These are phyloP conservation scores for Leptomonas seymouri DNA, from an alignment of 208 protist genomes.

Conservation along the genomic window DNA sequence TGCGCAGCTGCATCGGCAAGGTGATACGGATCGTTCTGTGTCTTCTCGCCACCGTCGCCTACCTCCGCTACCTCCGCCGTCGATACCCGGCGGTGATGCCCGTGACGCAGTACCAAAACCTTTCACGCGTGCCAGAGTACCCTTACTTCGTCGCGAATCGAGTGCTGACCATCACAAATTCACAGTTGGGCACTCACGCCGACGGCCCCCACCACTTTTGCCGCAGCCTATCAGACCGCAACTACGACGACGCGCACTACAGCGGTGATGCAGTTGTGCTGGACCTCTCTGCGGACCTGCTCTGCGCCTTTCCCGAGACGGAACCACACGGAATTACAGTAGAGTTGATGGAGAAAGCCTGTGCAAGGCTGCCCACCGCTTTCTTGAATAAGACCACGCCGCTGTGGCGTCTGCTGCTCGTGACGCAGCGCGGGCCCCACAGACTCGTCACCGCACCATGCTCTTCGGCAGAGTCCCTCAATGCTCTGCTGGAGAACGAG, in stretches of 20 bases:
- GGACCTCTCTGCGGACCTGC: conserved; percentile 44
- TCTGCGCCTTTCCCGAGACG: not conserved
- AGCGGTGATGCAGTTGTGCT: conserved; percentile 62
- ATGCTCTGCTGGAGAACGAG: not conserved
- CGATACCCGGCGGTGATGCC: conserved; percentile 31
- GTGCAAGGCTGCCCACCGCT: conserved; percentile 16
- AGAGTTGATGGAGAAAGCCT: conserved; percentile 40
- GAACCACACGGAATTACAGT: conserved; percentile 40
- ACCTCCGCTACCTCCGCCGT: conserved; percentile 34
- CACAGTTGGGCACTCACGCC: conserved; percentile 78
- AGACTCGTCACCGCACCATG: not conserved
- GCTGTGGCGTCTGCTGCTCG: conserved; percentile 58
- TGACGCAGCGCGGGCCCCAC: conserved; percentile 34
- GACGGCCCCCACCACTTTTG: conserved; percentile 72
- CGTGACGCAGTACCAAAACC: conserved; percentile 46
- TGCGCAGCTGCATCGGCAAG: not conserved
- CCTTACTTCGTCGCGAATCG: conserved; percentile 61
- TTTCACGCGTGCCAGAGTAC: conserved; percentile 35
- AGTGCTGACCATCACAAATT: conserved; percentile 64
- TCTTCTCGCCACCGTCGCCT: conserved; percentile 5
- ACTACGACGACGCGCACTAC: conserved; percentile 69
- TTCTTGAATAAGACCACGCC: conserved; percentile 16
- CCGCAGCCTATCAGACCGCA: conserved; percentile 27
- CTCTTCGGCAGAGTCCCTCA: conserved; percentile 2
- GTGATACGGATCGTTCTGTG: conserved; percentile 13